These are phyloP conservation scores for Ambrosia hybrid DNA, from an alignment of 140 eudicot species.

Conservation along the genomic window DNA sequence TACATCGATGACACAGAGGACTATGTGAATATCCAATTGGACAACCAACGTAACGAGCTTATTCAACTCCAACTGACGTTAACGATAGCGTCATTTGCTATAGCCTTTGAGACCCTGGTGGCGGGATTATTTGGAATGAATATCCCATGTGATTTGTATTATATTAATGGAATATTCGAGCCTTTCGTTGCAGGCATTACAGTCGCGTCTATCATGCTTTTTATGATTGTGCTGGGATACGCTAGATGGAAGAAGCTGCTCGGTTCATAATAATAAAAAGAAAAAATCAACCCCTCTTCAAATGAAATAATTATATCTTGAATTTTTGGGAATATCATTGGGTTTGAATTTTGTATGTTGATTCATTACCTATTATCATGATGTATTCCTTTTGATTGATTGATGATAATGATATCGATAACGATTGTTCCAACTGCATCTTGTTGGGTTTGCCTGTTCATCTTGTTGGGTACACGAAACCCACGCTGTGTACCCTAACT, in stretches of 20 bases:
- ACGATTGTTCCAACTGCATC: conserved; percentile 7
- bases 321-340: conserved; percentile 12
- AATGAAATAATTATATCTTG: not conserved
- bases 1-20: conserved; percentile 97
- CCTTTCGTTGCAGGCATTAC: conserved; percentile 51
- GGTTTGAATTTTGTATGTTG: conserved; percentile 25
- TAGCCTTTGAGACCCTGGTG: conserved; percentile 66
- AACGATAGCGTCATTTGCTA: conserved; percentile 79
- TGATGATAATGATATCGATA: conserved; percentile 21
- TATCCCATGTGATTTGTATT: conserved; percentile 49
- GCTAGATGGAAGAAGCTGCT: conserved; percentile 96
- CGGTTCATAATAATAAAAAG: conserved; percentile 45
- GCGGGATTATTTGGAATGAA: conserved; percentile 87
- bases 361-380: conserved; percentile 19
- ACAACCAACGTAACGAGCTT: conserved; percentile 87
- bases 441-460: not conserved
- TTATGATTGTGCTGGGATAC: conserved; percentile 65
- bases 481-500: too few species aligned
- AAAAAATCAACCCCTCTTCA: conserved; percentile 16
- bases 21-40: conserved; percentile 84
- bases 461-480: not conserved
- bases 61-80: conserved; percentile 81
- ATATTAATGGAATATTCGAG: conserved; percentile 47
- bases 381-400: conserved; percentile 11
- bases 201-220: conserved; percentile 45